Base-by-base conservation (phyloP, 2,329 filamentous ascomycete species). In the Fusarium pseudoanthophilum region DNA sequence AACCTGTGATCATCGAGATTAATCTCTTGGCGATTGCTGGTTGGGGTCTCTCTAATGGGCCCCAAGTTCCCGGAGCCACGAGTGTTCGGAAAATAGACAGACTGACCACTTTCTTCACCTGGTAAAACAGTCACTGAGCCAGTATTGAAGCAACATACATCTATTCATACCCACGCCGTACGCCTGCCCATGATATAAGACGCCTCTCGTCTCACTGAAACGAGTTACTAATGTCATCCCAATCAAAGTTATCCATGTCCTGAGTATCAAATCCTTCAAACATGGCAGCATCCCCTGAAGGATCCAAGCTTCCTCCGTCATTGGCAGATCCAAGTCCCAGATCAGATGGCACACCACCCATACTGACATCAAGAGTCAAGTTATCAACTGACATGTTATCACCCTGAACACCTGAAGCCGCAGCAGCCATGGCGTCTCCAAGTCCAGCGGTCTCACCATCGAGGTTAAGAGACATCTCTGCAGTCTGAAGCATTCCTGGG, bases 341-440 rank as follows among this genome's bases (percentile, higher is more conserved):
- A 58, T 84, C 83, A 7, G 81, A 81, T 16, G 79, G 77, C 6
- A 80, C 78, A 26, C 78, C 80, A 3, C 80, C 82, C 65, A 87
- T 81, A 82, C 85, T 81, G 66, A 86, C 77, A 63, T 89, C 85
- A 78, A 89, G 83, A 30, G 85, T 84, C 60, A 83, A 77, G 26
- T 77, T 82, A 59, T 85, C 84, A 7, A 85, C 78, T 14, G 78
- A 77, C 80, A 85, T 82, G 26, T 75, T 80, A 30, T 85, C 85
- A 7, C 81, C 80, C 28, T 80, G 79, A 28, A 81, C 82, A 7
- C 82, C 84, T 24, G 80, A 81, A 9, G 84, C 84, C 7, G 85
- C 84, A 1, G 83, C 85, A 4, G 82, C 84, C 67, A 87, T 81
- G 21, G 83, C 82, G 53, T 85, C 84, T 16, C 78, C 83, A 21